phyloP scores from a whole-genome alignment of 2,329 filamentous ascomycete species.

The Triangularia setosa region DNA sequence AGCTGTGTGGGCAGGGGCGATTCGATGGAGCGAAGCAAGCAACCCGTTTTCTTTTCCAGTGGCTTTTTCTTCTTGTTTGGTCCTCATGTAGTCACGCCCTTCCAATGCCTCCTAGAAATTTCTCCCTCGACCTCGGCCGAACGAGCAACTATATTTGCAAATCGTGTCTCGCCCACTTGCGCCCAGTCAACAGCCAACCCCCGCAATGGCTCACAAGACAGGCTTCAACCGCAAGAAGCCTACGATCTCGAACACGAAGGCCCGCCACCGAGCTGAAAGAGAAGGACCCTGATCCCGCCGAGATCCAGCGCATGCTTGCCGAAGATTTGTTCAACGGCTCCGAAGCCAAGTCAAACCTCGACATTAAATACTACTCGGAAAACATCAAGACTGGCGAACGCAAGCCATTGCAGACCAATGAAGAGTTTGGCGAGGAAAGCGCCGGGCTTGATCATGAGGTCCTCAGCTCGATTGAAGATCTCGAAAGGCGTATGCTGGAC shows the following conservation, averaged over 20 bases:
- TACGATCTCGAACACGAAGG: background rate
- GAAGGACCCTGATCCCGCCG: slow-evolving; percentile 11
- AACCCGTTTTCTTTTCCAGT: background rate
- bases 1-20: background rate
- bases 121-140: slow-evolving; percentile 24
- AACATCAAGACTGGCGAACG: slow-evolving; percentile 59
- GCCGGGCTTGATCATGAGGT: slow-evolving; percentile 25
- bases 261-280: background rate
- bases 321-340: slow-evolving; percentile 17
- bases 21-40: background rate
- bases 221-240: slow-evolving; percentile 10
- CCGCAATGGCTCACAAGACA: slow-evolving; percentile 20
- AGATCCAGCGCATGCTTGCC: slow-evolving; percentile 17
- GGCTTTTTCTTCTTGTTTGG: background rate
- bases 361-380: slow-evolving; percentile 25
- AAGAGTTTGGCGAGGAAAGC: slow-evolving; percentile 21
- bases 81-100: background rate
- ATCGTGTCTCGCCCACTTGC: slow-evolving; percentile 26
- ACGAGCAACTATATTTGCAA: slow-evolving; percentile 28
- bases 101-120: slow-evolving; percentile 26
- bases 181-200: slow-evolving; percentile 10
- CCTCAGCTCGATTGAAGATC: slow-evolving; percentile 23
- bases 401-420: slow-evolving; percentile 17
- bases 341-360: slow-evolving; percentile 11
- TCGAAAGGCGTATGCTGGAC: slow-evolving; percentile 34